Base-by-base conservation (phyloP, 768 basidiomycete species). In the Termitomyces eurrhizus region DNA sequence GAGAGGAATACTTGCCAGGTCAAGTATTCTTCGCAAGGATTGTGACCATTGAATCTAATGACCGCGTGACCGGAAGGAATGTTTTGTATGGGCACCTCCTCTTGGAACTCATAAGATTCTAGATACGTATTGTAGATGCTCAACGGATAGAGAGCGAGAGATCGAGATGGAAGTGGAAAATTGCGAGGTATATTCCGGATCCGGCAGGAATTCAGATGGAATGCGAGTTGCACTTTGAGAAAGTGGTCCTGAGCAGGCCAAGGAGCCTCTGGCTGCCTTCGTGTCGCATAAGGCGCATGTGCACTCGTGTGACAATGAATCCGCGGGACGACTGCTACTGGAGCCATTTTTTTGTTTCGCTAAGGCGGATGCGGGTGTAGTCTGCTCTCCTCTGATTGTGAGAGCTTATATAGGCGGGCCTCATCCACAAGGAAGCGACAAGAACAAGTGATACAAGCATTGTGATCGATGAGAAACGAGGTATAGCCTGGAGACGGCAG, bases 101-200 rank as follows among this genome's bases (percentile, higher is more conserved):
- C 73, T 18, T 60, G 64, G 58, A 78, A 73, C 57, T 78, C 75
- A 55, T 72, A 79, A n/a, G 76, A 68, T 32, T 68, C 69, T 52
- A 73, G 66, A 33, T 72, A 72, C 24, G 73, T 62, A 45, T 54
- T 58, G 4, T 61, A 57, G 4, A 61, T 56, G 18, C 70, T 71
- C 68, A 62, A 14, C 58, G 63, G 53, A 70, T 68, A 32, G n/a
- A 32, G 11, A 60, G 59, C 44, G 66, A 62, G 55, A 65, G 68
- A 44, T 65, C 41, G 35, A 36, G 24, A n/a, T 13, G 42, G 73
- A 60, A 79, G 76, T 1, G 78, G 77, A 60, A 78, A 80, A 2
- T 75, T 75, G 14, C 56, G 62, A 26, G 72, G 74, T 64, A 74
- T 68, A 57, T 70, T 68, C 33, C 71, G 52, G 18, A 78, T 62